Conservation (phyloP, 805 yeast genomes). For the Candida ulmi region DNA sequence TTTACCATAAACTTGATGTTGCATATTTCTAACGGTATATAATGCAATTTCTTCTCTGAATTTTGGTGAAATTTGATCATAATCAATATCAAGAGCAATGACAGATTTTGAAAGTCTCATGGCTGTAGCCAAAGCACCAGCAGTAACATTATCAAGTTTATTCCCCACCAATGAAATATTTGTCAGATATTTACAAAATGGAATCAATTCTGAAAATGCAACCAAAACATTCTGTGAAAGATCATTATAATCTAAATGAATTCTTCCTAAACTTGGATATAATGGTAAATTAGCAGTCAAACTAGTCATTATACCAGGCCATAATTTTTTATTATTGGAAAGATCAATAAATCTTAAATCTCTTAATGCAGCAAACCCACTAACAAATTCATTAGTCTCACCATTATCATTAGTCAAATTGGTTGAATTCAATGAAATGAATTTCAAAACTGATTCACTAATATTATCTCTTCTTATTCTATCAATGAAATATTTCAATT, state of each 20-base stretch:
- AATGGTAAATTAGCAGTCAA: slow-evolving; percentile 62
- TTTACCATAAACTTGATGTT: slow-evolving; percentile 36
- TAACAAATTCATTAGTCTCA: slow-evolving; percentile 34
- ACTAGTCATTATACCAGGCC: slow-evolving; percentile 50
- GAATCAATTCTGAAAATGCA: slow-evolving; percentile 64
- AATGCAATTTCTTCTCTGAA: slow-evolving; percentile 65
- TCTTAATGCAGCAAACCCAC: slow-evolving; percentile 46
- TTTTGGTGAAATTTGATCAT: slow-evolving; percentile 47
- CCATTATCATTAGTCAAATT: slow-evolving; percentile 36
- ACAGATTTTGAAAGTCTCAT: slow-evolving; percentile 57
- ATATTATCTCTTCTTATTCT: slow-evolving; percentile 21
- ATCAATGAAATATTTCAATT: slow-evolving; percentile 23
- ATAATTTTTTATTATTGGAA: slow-evolving; percentile 67
- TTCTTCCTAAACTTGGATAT: slow-evolving; percentile 55
- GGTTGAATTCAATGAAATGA: slow-evolving; percentile 63
- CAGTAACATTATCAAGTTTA: slow-evolving; percentile 50
- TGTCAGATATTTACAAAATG: slow-evolving; percentile 58
- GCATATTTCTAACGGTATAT: slow-evolving; percentile 80
- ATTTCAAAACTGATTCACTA: slow-evolving; percentile 28
- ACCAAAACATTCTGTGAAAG: slow-evolving; percentile 51
- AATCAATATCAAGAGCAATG: slow-evolving; percentile 63
- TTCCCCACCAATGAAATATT: slow-evolving; percentile 71
- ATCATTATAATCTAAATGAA: slow-evolving; percentile 68
- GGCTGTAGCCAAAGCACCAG: slow-evolving; percentile 62
- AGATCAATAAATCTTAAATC: slow-evolving; percentile 68